Conservation (phyloP, 192 early-diverging fungal species). For the Irineochytrium annulatum region DNA sequence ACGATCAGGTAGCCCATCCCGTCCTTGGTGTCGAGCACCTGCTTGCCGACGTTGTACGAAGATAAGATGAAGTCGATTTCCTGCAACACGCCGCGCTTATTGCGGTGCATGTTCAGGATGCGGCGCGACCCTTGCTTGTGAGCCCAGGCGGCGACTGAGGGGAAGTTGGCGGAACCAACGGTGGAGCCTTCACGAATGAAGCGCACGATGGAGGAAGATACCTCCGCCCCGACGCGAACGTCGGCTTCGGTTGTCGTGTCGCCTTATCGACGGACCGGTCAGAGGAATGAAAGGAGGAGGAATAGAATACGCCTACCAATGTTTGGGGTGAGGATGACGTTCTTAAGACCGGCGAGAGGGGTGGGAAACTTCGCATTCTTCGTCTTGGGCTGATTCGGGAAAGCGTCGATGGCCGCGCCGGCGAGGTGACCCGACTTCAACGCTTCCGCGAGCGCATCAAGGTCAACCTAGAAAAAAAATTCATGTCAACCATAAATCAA, state of each 20-base stretch:
- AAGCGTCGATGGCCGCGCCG: constrained; percentile 43
- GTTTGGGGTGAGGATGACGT: constrained; percentile 45
- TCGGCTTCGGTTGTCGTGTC: constrained; percentile 34
- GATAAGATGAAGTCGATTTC: constrained; percentile 50
- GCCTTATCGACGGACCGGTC: constrained; percentile 1
- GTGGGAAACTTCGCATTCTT: constrained; percentile 23
- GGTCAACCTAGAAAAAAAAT: constrained; percentile 30
- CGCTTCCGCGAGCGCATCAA: constrained; percentile 41
- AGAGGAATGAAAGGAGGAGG: background rate
- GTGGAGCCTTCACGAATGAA: constrained; percentile 44
- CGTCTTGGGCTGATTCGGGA: constrained; percentile 23
- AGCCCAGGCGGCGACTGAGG: constrained; percentile 35
- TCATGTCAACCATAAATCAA: background rate
- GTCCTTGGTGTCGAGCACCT: constrained; percentile 49
- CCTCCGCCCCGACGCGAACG: constrained; percentile 39
- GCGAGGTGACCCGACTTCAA: constrained; percentile 41
- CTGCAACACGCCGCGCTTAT: constrained; percentile 45
- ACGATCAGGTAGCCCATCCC: constrained; percentile 48
- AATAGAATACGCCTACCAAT: constrained; percentile 24
- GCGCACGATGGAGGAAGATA: constrained; percentile 27
- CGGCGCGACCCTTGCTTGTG: constrained; percentile 28
- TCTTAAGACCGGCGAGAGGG: constrained; percentile 32
- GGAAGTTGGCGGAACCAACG: constrained; percentile 49
- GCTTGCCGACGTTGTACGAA: constrained; percentile 51
- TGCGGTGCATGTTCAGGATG: constrained; percentile 46